phyloP scores from a whole-genome alignment of 1,284 basidiomycete genomes.

The Trichosporon inkin region DNA sequence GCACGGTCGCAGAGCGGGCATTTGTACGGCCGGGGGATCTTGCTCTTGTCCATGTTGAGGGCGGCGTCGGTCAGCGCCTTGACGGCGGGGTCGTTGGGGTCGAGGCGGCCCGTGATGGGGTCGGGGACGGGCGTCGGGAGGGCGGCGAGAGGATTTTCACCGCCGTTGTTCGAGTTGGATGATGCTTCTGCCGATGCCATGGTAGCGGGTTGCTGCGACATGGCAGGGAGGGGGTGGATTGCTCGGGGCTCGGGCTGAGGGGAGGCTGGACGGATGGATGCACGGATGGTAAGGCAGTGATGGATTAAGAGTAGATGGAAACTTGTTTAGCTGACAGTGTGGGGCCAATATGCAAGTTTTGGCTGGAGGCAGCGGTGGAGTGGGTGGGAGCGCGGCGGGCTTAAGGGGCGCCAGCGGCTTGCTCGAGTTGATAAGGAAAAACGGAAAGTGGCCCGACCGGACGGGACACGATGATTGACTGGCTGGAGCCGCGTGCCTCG shows the following conservation, averaged over 20 bases:
- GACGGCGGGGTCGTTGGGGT: conserved; percentile 52
- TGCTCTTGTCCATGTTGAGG: conserved; percentile 53
- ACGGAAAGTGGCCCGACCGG: not conserved
- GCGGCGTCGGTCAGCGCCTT: conserved; percentile 51
- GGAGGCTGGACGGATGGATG: not conserved
- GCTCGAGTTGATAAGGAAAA: conserved; percentile 8
- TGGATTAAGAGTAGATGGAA: conserved; percentile 1
- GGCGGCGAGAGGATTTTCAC: conserved; percentile 17
- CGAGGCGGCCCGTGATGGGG: conserved; percentile 50
- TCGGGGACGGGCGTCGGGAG: conserved; percentile 40
- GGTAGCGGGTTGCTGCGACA: conserved; percentile 15
- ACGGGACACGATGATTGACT: not conserved
- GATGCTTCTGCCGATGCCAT: conserved; percentile 16
- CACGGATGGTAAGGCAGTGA: not conserved
- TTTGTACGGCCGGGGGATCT: conserved; percentile 79
- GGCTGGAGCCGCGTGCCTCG: not conserved
- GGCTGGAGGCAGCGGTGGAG: not conserved
- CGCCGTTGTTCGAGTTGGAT: conserved; percentile 16
- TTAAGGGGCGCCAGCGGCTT: not conserved
- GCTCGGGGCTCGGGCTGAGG: not conserved
- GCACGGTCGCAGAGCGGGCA: conserved; percentile 88
- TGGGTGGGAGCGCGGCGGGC: conserved; percentile 5
- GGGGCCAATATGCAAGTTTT: conserved; percentile 10
- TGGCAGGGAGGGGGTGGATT: conserved; percentile 7
- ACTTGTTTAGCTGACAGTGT: conserved; percentile 5